Evolutionary conservation across 768 basidiomycete genomes (phyloP).

Genomic region (Rhodotorula sphaerocarpa): DNA sequence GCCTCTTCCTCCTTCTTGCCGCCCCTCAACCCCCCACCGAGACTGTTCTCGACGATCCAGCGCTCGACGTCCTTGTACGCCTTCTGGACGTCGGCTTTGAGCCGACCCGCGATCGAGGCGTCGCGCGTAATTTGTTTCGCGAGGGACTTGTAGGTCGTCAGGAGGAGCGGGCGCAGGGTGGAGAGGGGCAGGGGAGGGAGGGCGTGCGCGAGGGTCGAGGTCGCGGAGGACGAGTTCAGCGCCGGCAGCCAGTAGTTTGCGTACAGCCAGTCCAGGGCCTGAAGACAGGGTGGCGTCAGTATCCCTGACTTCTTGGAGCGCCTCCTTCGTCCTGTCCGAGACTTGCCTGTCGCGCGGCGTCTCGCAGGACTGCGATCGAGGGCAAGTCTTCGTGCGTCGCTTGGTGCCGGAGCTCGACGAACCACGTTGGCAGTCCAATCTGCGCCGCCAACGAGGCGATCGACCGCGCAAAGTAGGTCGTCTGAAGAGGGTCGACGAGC

Average conservation of each 20-base stretch:
- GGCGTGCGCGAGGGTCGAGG: slow-evolving; percentile 34
- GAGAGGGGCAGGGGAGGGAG: slow-evolving; percentile 48
- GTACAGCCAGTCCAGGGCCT: slow-evolving; percentile 78
- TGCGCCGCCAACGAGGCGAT: slow-evolving; percentile 81
- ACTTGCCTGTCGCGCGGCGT: slow-evolving; percentile 63
- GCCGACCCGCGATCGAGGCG: slow-evolving; percentile 52
- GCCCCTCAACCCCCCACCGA: slow-evolving; percentile 45
- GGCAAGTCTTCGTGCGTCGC: slow-evolving; percentile 95
- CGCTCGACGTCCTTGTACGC: slow-evolving; percentile 60
- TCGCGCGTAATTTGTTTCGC: slow-evolving; percentile 60
- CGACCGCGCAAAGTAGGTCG: slow-evolving; percentile 77
- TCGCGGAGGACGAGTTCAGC: slow-evolving; percentile 46
- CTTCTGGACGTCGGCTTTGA: slow-evolving; percentile 51
- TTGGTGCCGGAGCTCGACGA: slow-evolving; percentile 87
- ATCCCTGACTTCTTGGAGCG: slow-evolving; percentile 29
- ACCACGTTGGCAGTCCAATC: slow-evolving; percentile 73
- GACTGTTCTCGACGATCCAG: slow-evolving; percentile 55
- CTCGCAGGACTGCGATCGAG: slow-evolving; percentile 61
- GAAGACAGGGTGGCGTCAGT: not conserved
- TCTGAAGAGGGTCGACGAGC: slow-evolving; percentile 86
- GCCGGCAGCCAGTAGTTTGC: slow-evolving; percentile 71
- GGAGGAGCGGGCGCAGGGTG: slow-evolving; percentile 55
- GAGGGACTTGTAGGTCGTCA: slow-evolving; percentile 66
- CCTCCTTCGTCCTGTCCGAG: no score
- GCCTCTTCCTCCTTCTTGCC: slow-evolving; percentile 57